Conservation (phyloP, 2,329 filamentous ascomycete genomes). For the Paramyrothecium roridum region DNA sequence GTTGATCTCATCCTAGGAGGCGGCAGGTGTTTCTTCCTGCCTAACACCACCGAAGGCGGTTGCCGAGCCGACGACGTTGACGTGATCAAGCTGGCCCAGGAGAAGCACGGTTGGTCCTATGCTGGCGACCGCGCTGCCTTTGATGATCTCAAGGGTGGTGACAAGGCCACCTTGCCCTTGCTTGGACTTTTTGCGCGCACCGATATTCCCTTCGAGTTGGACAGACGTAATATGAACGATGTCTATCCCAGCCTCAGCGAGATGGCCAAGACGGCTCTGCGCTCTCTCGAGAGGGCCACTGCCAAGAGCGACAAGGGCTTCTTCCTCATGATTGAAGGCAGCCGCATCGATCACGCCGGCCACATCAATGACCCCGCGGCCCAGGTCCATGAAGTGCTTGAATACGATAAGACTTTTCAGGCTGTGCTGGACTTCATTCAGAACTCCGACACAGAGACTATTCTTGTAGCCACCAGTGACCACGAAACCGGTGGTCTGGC, state of each 20-base stretch:
- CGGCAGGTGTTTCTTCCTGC: slow-evolving; percentile 87
- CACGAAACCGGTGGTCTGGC: slow-evolving; percentile 93
- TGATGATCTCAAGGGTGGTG: slow-evolving; percentile 66
- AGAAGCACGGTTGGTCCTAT: slow-evolving; percentile 78
- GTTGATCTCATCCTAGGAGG: slow-evolving; percentile 93
- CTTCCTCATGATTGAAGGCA: slow-evolving; percentile 98
- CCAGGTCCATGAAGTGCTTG: slow-evolving; percentile 89
- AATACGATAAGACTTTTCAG: slow-evolving; percentile 84
- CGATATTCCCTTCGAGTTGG: slow-evolving; percentile 92
- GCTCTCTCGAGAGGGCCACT: slow-evolving; percentile 76
- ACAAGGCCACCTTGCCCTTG: slow-evolving; percentile 70
- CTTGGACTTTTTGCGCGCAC: slow-evolving; percentile 78
- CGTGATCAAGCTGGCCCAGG: slow-evolving; percentile 67
- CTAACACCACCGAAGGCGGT: slow-evolving; percentile 75
- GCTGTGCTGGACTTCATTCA: slow-evolving; percentile 83
- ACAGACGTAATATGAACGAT: slow-evolving; percentile 75
- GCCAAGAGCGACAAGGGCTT: slow-evolving; percentile 85
- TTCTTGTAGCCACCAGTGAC: slow-evolving; percentile 88
- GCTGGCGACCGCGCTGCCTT: slow-evolving; percentile 71
- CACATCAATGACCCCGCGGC: slow-evolving; percentile 81
- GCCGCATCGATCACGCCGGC: slow-evolving; percentile 92
- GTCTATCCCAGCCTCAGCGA: slow-evolving; percentile 86
- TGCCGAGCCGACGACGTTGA: slow-evolving; percentile 80
- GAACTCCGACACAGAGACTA: slow-evolving; percentile 66
- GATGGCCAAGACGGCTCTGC: slow-evolving; percentile 82